These are phyloP conservation scores for Mikania micrantha DNA, from an alignment of 129 eudicot genomes.

Conservation along the genomic window DNA sequence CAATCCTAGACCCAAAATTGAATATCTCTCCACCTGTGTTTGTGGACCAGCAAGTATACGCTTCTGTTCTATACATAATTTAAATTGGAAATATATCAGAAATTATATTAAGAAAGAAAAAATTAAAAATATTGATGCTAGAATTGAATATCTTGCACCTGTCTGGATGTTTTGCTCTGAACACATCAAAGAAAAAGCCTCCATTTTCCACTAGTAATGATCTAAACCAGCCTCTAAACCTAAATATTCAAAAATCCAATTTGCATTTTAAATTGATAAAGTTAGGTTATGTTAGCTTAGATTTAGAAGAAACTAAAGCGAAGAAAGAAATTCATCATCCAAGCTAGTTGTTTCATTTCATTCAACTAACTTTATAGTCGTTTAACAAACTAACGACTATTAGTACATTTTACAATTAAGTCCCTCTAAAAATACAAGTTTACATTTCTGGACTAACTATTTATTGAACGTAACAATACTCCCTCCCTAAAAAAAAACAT, in stretches of 20 bases:
- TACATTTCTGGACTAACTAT: too few relatives aligned
- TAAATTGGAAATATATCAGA: neutral
- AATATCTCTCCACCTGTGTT: conserved; percentile 86
- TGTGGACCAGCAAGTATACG: conserved; percentile 90
- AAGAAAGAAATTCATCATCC: too few relatives aligned
- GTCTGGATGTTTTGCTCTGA: conserved; percentile 87
- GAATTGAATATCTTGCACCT: conserved; percentile 36
- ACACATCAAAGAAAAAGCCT: conserved; percentile 70
- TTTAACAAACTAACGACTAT: too few relatives aligned
- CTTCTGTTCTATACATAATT: conserved; percentile 55
- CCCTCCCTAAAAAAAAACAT: too few relatives aligned
- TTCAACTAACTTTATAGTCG: too few relatives aligned
- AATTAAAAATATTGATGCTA: neutral
- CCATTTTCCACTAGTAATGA: conserved; percentile 72
- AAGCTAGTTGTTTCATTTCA: too few relatives aligned
- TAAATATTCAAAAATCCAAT: conserved; percentile 19
- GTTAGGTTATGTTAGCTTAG: too few relatives aligned
- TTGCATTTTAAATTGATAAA: neutral
- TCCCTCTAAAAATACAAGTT: too few relatives aligned
- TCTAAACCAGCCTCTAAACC: conserved; percentile 96
- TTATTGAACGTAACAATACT: too few relatives aligned
- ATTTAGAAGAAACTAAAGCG: too few relatives aligned
- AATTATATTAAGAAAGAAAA: neutral
- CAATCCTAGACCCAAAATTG: conserved; percentile 90
- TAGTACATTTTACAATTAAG: too few relatives aligned